phyloP scores from a whole-genome alignment of 768 basidiomycete species.

The Suillus spraguei region DNA sequence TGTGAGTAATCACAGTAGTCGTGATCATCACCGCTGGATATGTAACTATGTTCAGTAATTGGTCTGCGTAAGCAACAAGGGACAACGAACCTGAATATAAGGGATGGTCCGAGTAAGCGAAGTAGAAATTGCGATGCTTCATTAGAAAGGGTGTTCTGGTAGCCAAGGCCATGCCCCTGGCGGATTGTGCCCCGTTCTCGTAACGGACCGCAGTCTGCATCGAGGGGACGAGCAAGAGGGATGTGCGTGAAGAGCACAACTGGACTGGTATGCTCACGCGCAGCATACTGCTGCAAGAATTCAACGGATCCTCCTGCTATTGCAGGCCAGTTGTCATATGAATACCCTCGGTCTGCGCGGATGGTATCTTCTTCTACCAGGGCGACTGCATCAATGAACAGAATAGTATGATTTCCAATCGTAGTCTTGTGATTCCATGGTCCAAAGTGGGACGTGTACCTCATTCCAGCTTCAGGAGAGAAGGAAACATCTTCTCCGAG shows the following conservation, averaged over 20 bases:
- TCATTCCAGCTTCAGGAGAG: conserved; percentile 46
- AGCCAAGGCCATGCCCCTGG: conserved; percentile 76
- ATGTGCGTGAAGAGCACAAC: conserved; percentile 85
- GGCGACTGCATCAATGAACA: conserved; percentile 73
- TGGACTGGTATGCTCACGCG: conserved; percentile 39
- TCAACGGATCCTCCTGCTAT: conserved; percentile 53
- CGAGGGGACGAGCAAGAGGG: conserved; percentile 77
- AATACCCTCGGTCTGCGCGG: conserved; percentile 43
- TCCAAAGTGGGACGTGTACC: conserved; percentile 81
- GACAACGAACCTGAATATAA: conserved; percentile 70
- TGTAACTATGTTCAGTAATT: conserved; percentile 15
- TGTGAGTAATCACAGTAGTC: conserved; percentile 88
- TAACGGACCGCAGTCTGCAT: conserved; percentile 71
- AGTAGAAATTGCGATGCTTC: conserved; percentile 70
- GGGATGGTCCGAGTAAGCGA: conserved; percentile 58
- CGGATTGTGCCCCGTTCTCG: conserved; percentile 77
- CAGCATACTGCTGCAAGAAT: conserved; percentile 48
- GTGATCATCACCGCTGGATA: conserved; percentile 85
- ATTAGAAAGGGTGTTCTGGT: conserved; percentile 80
- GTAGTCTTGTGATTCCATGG: conserved; percentile 62
- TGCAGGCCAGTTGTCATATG: conserved; percentile 50
- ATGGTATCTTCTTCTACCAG: conserved; percentile 74
- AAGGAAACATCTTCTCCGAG: conserved; percentile 32
- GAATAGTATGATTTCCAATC: conserved; percentile 70
- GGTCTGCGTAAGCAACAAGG: neutral